A percentile compares a stretch with the other conserved stretches of the same genome.
These are phyloP conservation scores for Akanthomyces muscarius DNA, from an alignment of 2,329 filamentous ascomycete genomes.

Conservation along the genomic window DNA sequence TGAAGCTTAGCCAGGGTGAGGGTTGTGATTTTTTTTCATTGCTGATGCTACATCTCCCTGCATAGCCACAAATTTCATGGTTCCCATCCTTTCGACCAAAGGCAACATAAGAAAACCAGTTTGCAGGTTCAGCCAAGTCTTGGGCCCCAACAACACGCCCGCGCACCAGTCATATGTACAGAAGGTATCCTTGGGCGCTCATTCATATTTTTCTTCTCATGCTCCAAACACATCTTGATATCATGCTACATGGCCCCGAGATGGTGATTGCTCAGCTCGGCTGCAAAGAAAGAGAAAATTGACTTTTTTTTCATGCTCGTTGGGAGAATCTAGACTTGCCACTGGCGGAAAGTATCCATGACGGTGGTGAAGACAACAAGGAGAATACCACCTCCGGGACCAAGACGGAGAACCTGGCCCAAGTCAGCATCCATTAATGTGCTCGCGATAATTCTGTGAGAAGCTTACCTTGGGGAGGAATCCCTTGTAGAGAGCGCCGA, in stretches of 20 bases:
- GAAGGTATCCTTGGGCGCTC: background rate
- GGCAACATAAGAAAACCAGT: background rate
- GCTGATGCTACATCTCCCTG: background rate
- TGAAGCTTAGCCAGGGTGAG: background rate
- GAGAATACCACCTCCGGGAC: constrained; percentile 62
- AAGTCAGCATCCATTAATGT: background rate
- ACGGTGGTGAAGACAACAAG: constrained; percentile 83
- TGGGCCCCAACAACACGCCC: background rate
- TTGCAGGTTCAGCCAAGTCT: background rate
- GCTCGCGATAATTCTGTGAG: constrained; percentile 23
- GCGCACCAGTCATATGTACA: constrained; percentile 9
- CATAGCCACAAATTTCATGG: background rate
- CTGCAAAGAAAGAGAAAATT: background rate
- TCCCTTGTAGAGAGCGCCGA: constrained; percentile 90
- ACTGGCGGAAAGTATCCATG: constrained; percentile 85
- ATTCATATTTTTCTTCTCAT: background rate
- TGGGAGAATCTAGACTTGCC: constrained; percentile 25
- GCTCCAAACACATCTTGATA: background rate
- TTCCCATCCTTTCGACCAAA: background rate
- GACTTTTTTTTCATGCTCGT: background rate
- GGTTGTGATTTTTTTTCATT: background rate
- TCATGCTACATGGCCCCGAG: constrained; percentile 4
- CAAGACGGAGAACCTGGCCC: constrained; percentile 43
- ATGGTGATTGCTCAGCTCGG: background rate
- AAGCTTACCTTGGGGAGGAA: constrained; percentile 91